phyloP scores from a whole-genome alignment of 176 grass and related monocot species.

The Elymus sibiricus region DNA sequence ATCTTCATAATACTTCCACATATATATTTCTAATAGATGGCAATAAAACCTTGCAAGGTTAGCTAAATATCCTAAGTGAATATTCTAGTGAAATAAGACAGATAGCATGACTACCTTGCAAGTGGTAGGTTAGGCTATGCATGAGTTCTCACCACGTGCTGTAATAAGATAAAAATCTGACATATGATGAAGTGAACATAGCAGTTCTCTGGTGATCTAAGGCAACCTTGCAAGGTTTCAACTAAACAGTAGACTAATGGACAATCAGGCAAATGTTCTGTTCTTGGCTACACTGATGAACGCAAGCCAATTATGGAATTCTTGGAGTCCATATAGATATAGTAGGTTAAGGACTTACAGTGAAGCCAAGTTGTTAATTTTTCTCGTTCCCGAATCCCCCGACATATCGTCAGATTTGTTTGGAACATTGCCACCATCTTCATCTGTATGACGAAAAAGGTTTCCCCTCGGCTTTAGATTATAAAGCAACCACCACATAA shows the following conservation, averaged over 20 bases:
- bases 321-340: not conserved
- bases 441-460: too few species aligned
- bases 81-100: too few species aligned
- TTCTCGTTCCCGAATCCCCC: slow-evolving; percentile 14
- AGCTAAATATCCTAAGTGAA: too few species aligned
- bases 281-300: not conserved
- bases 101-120: too few species aligned
- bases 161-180: slow-evolving; percentile 4
- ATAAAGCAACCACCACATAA: too few species aligned
- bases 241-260: not conserved
- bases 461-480: too few species aligned
- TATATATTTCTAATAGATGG: too few species aligned
- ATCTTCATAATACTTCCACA: too few species aligned
- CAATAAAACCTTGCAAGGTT: too few species aligned
- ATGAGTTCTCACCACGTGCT: too few species aligned
- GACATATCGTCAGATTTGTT: slow-evolving; percentile 25
- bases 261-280: not conserved
- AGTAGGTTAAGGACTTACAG: slow-evolving; percentile 35
- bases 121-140: too few species aligned
- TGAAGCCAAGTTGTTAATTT: slow-evolving; percentile 44
- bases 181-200: not conserved
- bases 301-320: not conserved
- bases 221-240: not conserved
- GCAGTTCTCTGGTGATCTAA: slow-evolving; percentile 9
- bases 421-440: slow-evolving; percentile 15